Evolutionary conservation across 306 rosid genomes (phyloP).

Genomic region (Sesbania bispinosa): DNA sequence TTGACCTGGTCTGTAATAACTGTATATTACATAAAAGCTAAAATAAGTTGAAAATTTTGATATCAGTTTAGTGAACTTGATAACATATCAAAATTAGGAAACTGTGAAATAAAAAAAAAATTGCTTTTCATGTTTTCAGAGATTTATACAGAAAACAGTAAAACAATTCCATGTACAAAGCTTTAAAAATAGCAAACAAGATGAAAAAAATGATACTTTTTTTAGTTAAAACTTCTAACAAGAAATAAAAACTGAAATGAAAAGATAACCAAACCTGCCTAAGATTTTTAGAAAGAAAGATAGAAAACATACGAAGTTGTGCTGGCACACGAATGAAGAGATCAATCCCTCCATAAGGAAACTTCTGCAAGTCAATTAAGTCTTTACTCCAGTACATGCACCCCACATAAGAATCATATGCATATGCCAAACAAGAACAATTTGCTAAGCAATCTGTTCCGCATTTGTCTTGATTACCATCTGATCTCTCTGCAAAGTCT

Average conservation of each 20-base stretch:
- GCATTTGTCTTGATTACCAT: neutral
- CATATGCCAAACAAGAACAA: slow-evolving; percentile 38
- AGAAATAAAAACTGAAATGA: too few relatives aligned
- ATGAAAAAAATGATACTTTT: too few relatives aligned
- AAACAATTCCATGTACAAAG: too few relatives aligned
- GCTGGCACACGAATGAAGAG: slow-evolving; percentile 33
- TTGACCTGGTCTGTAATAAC: neutral
- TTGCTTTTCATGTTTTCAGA: too few relatives aligned
- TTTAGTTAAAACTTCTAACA: too few relatives aligned
- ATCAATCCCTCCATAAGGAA: slow-evolving; percentile 29
- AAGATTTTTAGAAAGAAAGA: neutral
- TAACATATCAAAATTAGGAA: neutral
- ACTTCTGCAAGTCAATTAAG: slow-evolving; percentile 31
- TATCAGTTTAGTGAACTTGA: neutral
- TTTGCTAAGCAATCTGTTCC: slow-evolving; percentile 15
- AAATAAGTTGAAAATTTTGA: neutral
- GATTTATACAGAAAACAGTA: too few relatives aligned
- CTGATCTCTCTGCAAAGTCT: neutral
- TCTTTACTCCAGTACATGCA: slow-evolving; percentile 38
- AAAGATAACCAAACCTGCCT: too few relatives aligned
- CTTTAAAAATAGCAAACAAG: too few relatives aligned
- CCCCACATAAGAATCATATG: slow-evolving; percentile 21
- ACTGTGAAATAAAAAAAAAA: too few relatives aligned
- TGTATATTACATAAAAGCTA: neutral
- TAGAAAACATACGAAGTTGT: slow-evolving; percentile 13